Base-by-base conservation (phyloP, 352 stramenopile species). In the Pythium sukuiense region DNA sequence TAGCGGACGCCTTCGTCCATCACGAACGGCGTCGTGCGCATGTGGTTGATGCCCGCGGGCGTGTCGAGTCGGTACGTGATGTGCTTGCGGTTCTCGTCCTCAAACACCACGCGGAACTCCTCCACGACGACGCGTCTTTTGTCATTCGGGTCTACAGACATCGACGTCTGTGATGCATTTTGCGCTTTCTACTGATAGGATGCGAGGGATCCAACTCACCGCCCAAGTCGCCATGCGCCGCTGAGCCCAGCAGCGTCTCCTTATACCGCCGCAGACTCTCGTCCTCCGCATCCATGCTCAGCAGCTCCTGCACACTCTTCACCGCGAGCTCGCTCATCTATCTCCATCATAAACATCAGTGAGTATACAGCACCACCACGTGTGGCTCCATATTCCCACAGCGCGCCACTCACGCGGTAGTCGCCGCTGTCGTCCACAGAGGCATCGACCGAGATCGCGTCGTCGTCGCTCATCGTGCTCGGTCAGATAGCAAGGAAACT, bases 181-280 rank as follows among this genome's bases (percentile, higher is more conserved):
- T 9, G 20, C 20, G 20, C 20, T 24, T 24, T 24, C 20, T 24
- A 24, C 20, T 24, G 20, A 24, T 24, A 24, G 20, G 20, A 26
- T 18, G 29, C 18, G n/a, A 48, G 26, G 27, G 13, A 46, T 46
- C 7, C 3, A 48, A 37, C 55, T 24, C 54, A 92, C 89, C 88
- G 65, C 89, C 89, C 33, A 82, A 72, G 68, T 97, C 89, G 39
- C 89, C 89, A 53, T 88, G 76, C 24, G 84, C 85, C 37, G 88
- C 89, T 7, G 85, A 73, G 0, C 89, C 88, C 1, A 97, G 71
- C 14, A 97, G 73, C 27, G 85, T 79, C 71, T 92, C 87, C 55
- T 97, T 97, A 76, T 97, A 97, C 56, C 85, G 81, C 20, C 76
- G 72, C 20, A 97, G 65, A 61, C 83, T 94, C 62, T 95, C 85